phyloP scores from a whole-genome alignment of 1,284 basidiomycete genomes.

The Cryptococcus hybrid region DNA sequence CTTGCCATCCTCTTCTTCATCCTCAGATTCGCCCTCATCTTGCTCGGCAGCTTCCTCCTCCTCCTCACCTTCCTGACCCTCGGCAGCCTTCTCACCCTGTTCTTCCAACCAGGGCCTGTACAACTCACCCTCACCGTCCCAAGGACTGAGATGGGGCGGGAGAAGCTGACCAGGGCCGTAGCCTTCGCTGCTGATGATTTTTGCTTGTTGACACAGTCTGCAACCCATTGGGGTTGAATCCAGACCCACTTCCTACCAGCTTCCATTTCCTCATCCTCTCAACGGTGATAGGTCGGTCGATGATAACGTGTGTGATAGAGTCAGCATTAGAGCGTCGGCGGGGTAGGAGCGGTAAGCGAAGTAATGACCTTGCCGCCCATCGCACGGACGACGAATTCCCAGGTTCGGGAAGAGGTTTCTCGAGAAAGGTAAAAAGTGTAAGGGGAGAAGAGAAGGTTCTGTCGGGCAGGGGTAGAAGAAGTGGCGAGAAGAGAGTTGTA shows the following conservation, averaged over 20 bases:
- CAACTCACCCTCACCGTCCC: conserved; percentile 70
- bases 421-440: conserved; percentile 95
- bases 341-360: conserved; percentile 74
- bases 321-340: conserved; percentile 55
- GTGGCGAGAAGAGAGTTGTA: conserved; percentile 63
- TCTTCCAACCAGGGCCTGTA: conserved; percentile 58
- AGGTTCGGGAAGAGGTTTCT: conserved; percentile 86
- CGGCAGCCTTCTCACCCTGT: conserved; percentile 51
- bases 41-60: conserved; percentile 43
- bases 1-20: conserved; percentile 50
- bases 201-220: conserved; percentile 89
- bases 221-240: conserved; percentile 97
- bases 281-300: conserved; percentile 75
- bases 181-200: conserved; percentile 77
- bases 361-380: conserved; percentile 85
- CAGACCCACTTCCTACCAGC: conserved; percentile 72
- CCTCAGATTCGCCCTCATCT: conserved; percentile 44
- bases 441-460: conserved; percentile 68
- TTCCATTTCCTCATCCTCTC: conserved; percentile 61
- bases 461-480: conserved; percentile 55
- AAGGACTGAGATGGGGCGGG: conserved; percentile 95
- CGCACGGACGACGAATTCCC: conserved; percentile 92
- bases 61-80: conserved; percentile 37
- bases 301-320: conserved; percentile 91
- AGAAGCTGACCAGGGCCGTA: conserved; percentile 85